These are phyloP conservation scores for Leccinum rimulosum DNA, from an alignment of 768 basidiomycete species.

Conservation along the genomic window DNA sequence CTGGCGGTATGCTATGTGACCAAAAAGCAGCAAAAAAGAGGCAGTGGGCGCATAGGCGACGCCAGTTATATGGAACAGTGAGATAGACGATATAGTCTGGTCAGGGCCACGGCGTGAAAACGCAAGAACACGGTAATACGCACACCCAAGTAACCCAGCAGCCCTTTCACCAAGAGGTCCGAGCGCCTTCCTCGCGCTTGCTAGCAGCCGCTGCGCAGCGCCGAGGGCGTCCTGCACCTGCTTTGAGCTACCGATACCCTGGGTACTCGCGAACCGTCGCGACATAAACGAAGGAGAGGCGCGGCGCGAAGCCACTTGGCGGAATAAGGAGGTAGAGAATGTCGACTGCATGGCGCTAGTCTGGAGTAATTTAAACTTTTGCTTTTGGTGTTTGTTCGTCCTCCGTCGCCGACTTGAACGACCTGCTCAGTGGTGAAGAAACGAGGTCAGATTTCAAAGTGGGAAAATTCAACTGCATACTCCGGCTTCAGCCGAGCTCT, in stretches of 20 bases:
- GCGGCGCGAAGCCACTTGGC: constrained; percentile 19
- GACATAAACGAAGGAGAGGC: constrained; percentile 13
- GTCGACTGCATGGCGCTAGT: constrained; percentile 23
- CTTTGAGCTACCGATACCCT: constrained; percentile 49
- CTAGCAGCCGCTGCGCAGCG: constrained; percentile 55
- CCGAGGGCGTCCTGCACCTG: constrained; percentile 69
- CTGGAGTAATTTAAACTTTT: constrained; percentile 1
- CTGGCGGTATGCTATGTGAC: constrained; percentile 61
- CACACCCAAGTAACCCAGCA: constrained; percentile 57
- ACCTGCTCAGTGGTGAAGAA: background rate
- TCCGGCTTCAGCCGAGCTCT: background rate
- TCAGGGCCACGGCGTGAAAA: background rate
- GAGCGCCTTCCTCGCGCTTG: constrained; percentile 45
- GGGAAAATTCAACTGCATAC: background rate
- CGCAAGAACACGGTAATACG: constrained; percentile 18
- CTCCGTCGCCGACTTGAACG: constrained; percentile 5
- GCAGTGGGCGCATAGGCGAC: background rate
- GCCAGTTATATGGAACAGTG: background rate
- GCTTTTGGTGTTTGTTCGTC: constrained; percentile 5
- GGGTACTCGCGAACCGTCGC: constrained; percentile 45
- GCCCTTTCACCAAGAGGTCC: constrained; percentile 53
- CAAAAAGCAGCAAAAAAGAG: background rate
- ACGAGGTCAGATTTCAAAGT: background rate
- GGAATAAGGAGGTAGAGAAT: constrained; percentile 25
- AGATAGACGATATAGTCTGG: background rate